Evolutionary conservation across 176 grass and related monocot genomes (phyloP), one percentile per base, ranked within the genome.

Genomic region (Triticum urartu): DNA sequence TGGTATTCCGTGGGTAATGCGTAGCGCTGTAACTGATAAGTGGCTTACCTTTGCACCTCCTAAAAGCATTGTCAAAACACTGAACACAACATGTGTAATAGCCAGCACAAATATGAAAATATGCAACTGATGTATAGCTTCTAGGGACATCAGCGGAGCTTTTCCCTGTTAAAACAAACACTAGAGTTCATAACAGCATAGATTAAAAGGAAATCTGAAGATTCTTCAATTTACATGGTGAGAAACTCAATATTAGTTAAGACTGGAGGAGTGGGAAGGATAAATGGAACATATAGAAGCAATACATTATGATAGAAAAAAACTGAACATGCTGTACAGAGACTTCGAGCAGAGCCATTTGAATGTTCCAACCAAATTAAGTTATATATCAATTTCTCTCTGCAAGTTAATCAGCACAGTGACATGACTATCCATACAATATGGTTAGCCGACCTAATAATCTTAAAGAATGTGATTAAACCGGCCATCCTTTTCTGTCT

Each of bases 91-190:
- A 89, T 98, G 93, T 52, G 89, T 95, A 75, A 98, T 82, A 22
- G 95, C 95, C 77, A 98, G 79, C 79, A 98, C 91, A 74, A 98
- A 98, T 85, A 95, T 95, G 84, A 98, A 98, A 45, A 98, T 95
- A 73, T 98, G 95, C 89, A 98, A 79, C 63, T 91, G 93, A 86
- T 95, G 93, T 87, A 88, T 90, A 47, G 95, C 95, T 87, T 98
- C 95, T 50, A 98, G 72, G 59, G 95, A 95, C 72, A 95, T 79
- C 64, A 98, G 54, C 64, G 95, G 95, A 80, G 87, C 89, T 86
- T 92, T 89, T 47, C 80, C 89, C 93, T 98, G 77, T 83, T 30
- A 89, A 74, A 85, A 89, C 18, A 83, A 72, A 82, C 21, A 81
- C 39, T 43, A 58, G 43, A 86, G 13, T 34, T 86, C 17, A 50